These are phyloP conservation scores for Phytophthora melonis DNA, from an alignment of 352 stramenopile genomes.

Conservation along the genomic window DNA sequence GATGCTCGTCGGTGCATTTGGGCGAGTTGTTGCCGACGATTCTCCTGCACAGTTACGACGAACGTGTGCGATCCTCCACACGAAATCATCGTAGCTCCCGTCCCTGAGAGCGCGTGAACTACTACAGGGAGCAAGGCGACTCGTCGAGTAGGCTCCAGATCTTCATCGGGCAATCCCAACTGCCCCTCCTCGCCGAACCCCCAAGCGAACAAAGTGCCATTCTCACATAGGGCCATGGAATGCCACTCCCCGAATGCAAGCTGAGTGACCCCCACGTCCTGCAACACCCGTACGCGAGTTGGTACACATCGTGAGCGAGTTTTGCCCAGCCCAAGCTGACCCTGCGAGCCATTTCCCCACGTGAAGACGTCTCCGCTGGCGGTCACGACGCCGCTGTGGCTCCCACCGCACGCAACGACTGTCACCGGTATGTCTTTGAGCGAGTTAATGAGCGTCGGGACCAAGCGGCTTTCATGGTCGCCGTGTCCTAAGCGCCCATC, in stretches of 20 bases:
- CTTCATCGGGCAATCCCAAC: conserved; percentile 58
- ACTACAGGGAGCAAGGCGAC: conserved; percentile 56
- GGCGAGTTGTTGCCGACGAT: conserved; percentile 50
- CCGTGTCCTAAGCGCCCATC: conserved; percentile 70
- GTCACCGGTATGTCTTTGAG: conserved; percentile 46
- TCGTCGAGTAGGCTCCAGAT: conserved; percentile 46
- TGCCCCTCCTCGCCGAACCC: conserved; percentile 81
- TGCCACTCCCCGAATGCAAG: conserved; percentile 78
- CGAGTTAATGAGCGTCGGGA: conserved; percentile 48
- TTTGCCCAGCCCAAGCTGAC: conserved; percentile 61
- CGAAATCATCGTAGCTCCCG: conserved; percentile 59
- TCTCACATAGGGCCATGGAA: conserved; percentile 69
- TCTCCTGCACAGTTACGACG: conserved; percentile 72
- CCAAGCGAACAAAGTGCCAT: conserved; percentile 66
- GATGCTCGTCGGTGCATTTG: conserved; percentile 52
- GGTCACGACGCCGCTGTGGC: conserved; percentile 64
- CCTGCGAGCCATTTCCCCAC: conserved; percentile 67
- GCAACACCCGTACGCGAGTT: conserved; percentile 53
- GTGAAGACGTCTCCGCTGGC: conserved; percentile 57
- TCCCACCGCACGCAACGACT: conserved; percentile 61
- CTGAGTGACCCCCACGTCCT: conserved; percentile 53
- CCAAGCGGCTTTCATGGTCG: conserved; percentile 49
- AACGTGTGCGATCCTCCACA: conserved; percentile 74
- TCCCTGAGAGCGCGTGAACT: conserved; percentile 62
- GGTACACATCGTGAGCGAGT: conserved; percentile 50